phyloP scores from a whole-genome alignment of 2,329 filamentous ascomycete species.

The Myriosclerotinia duriaeana region DNA sequence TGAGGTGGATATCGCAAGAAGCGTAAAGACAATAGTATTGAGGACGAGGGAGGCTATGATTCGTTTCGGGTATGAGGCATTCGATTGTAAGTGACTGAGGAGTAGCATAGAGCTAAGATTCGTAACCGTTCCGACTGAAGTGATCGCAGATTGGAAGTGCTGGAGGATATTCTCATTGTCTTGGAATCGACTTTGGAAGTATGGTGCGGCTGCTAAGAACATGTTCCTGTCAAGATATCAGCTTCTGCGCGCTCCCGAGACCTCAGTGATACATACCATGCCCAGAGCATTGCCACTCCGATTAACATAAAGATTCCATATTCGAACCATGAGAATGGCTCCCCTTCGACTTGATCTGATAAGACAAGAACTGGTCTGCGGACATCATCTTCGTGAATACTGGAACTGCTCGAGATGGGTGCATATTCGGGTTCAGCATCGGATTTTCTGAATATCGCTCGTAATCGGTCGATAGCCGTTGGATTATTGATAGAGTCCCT shows the following conservation, averaged over 20 bases:
- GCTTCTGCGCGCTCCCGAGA: conserved; percentile 21
- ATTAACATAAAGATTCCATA: conserved; percentile 83
- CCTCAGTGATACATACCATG: conserved; percentile 66
- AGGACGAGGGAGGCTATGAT: conserved; percentile 76
- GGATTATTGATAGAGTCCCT: conserved; percentile 22
- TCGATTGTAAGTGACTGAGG: conserved; percentile 75
- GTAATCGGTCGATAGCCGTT: conserved; percentile 33
- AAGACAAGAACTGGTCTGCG: conserved; percentile 27
- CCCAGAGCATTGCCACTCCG: conserved; percentile 94
- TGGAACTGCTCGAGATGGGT: conserved; percentile 29
- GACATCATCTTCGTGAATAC: conserved; percentile 24
- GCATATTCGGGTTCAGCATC: conserved; percentile 35
- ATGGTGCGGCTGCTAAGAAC: conserved; percentile 93
- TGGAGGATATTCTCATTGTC: conserved; percentile 67
- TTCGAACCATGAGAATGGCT: conserved; percentile 78
- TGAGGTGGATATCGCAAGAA: conserved; percentile 78
- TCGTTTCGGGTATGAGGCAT: conserved; percentile 83
- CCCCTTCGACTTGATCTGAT: conserved; percentile 30
- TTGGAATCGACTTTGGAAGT: conserved; percentile 82
- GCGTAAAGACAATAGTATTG: conserved; percentile 72
- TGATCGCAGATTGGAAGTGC: conserved; percentile 87
- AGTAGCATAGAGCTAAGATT: conserved; percentile 76
- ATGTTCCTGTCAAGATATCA: conserved; percentile 70
- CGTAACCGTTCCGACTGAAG: conserved; percentile 80
- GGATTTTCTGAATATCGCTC: conserved; percentile 32